Base-by-base conservation (phyloP, 345 rosid genomes). In the Sonneratia caseolaris region DNA sequence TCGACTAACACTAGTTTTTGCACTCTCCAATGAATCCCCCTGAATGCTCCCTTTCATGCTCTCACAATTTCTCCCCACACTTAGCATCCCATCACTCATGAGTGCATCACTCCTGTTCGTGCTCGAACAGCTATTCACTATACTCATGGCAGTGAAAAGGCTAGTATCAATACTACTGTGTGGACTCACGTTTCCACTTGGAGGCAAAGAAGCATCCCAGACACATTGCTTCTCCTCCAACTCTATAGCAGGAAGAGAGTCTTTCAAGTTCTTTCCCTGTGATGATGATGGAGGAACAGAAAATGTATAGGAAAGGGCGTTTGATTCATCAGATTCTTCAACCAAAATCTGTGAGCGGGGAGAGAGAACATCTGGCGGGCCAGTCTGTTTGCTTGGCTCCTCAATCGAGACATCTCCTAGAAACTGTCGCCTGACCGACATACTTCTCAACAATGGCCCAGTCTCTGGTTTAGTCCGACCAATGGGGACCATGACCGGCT, bases 161-260 rank as follows among this genome's bases (percentile, higher is more conserved):
- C 92, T 86, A 5, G 76, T 77, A 69, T 87, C 98, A 66, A 86
- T 85, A 74, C 97, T 90, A 76, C 91, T 90, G 71, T 81, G 96
- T 22, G 98, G 97, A 75, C 98, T 94, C 47, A 82, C 91, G 76
- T 88, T 88, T 62, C 91, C 91, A 76, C 97, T 94, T 48, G 98
- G 89, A 76, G 97, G 97, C 84, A 91, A 78, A 73, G 97, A 94
- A 78, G 96, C 89, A 81, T 92, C 99, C 97, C 97, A 95, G 42
- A 95, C 91, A 74, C 93, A 87, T 83, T 95, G 97, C 56, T 86
- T 92, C 73, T 88, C 97, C 42, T 89, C 90, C 42, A 93, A 82
- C 79, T 86, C 96, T 35, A 72, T 81, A 21, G 86, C 90, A 77
- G 84, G 81, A 73, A 79, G 80, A 71, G 87, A 15, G 37, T 14